Evolutionary conservation across 1,139 yeast species (phyloP).

Genomic region (Pichia sp.): DNA sequence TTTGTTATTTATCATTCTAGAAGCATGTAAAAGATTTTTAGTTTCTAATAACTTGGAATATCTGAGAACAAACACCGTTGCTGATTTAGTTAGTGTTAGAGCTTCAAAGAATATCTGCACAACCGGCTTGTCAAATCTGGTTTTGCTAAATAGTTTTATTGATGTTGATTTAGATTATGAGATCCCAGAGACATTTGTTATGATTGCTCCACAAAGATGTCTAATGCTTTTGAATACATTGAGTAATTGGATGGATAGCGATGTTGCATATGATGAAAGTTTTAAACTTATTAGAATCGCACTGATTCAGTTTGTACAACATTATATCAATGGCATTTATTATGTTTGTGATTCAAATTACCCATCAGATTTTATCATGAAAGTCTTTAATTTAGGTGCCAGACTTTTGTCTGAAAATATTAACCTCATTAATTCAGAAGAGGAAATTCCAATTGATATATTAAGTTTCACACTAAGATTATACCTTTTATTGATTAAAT

Average conservation of each 20-base stretch:
- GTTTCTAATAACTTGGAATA: slow-evolving; percentile 38
- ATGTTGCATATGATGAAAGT: slow-evolving; percentile 50
- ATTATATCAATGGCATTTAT: slow-evolving; percentile 23
- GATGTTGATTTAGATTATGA: slow-evolving; percentile 30
- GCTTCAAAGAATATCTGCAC: slow-evolving; percentile 34
- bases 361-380: slow-evolving; percentile 29
- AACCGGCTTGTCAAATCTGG: slow-evolving; percentile 42
- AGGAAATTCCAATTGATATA: slow-evolving; percentile 30
- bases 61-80: slow-evolving; percentile 52
- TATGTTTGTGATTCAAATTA: slow-evolving; percentile 22
- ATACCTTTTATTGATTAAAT: slow-evolving; percentile 31
- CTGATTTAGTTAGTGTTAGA: slow-evolving; percentile 56
- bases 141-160: slow-evolving; percentile 47
- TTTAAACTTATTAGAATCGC: slow-evolving; percentile 49
- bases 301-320: slow-evolving; percentile 41
- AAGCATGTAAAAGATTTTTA: slow-evolving; percentile 35
- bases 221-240: slow-evolving; percentile 52
- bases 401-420: slow-evolving; percentile 48
- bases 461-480: slow-evolving; percentile 44
- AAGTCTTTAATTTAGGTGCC: slow-evolving; percentile 33
- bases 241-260: slow-evolving; percentile 54
- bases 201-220: slow-evolving; percentile 54
- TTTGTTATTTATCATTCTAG: slow-evolving; percentile 35
- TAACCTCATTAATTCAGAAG: slow-evolving; percentile 33
- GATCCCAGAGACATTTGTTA: slow-evolving; percentile 26